Evolutionary conservation across 1,139 yeast species (phyloP).

Genomic region (Candida tropicalis): DNA sequence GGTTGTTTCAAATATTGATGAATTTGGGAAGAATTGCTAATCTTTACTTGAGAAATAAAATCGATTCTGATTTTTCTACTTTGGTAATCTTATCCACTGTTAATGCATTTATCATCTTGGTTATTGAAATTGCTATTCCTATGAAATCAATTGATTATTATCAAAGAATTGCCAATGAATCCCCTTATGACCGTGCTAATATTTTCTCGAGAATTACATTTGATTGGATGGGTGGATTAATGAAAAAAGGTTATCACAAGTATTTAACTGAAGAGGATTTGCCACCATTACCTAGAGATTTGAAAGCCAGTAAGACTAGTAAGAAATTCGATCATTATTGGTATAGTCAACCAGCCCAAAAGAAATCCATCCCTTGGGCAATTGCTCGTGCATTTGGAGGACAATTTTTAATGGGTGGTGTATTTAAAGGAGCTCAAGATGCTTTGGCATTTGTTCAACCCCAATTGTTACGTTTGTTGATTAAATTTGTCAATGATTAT

Average conservation of each 20-base stretch:
- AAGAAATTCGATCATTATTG: conserved; percentile 60
- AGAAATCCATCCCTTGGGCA: conserved; percentile 71
- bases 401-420: conserved; percentile 68
- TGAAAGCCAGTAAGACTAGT: conserved; percentile 56
- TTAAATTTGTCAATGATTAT: conserved; percentile 82
- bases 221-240: conserved; percentile 89
- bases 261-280: conserved; percentile 77
- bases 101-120: conserved; percentile 53
- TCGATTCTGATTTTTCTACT: conserved; percentile 36
- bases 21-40: conserved; percentile 46
- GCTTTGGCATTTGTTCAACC: conserved; percentile 86
- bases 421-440: conserved; percentile 82
- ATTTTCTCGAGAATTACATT: conserved; percentile 80
- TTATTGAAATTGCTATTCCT: conserved; percentile 55
- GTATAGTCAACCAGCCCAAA: conserved; percentile 42
- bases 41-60: conserved; percentile 47
- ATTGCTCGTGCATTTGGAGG: conserved; percentile 70
- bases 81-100: conserved; percentile 50
- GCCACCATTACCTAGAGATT: conserved; percentile 74
- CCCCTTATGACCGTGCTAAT: conserved; percentile 82
- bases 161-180: conserved; percentile 39
- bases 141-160: conserved; percentile 38
- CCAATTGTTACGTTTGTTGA: conserved; percentile 73
- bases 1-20: conserved; percentile 61
- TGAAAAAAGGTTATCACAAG: conserved; percentile 80